Percentiles rank a stretch among this genome's conserved stretches.
These are phyloP conservation scores for Pyricularia sp. DNA, from an alignment of 2,329 filamentous ascomycete species.

Conservation along the genomic window DNA sequence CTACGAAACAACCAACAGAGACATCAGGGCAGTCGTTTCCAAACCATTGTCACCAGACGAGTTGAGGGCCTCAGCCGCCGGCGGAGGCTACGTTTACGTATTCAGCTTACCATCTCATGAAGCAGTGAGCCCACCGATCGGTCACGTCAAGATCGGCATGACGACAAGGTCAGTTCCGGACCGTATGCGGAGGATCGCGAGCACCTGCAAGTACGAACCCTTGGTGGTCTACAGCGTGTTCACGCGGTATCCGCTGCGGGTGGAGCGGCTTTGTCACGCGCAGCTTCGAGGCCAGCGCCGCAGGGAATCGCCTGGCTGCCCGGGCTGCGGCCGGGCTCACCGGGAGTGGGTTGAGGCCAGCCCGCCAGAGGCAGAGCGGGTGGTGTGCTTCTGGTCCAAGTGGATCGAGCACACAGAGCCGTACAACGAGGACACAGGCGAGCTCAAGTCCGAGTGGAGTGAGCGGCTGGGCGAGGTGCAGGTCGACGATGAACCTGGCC, in stretches of 20 bases:
- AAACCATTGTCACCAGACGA: not conserved
- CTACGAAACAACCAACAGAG: not conserved
- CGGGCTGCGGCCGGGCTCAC: slow-evolving; percentile 3
- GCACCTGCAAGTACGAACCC: not conserved
- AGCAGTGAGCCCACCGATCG: slow-evolving; percentile 1
- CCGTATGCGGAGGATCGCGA: not conserved
- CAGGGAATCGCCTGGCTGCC: not conserved
- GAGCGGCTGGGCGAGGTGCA: not conserved
- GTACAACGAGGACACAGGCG: not conserved
- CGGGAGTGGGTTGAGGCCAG: slow-evolving; percentile 4
- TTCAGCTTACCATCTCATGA: not conserved
- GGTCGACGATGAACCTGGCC: not conserved
- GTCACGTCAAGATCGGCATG: slow-evolving; percentile 6
- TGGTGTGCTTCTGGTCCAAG: not conserved
- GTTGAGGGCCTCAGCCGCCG: not conserved
- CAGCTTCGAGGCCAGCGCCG: not conserved
- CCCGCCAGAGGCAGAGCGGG: not conserved
- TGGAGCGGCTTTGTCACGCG: slow-evolving; percentile 2
- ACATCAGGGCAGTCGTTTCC: not conserved
- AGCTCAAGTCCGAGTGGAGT: not conserved
- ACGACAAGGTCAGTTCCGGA: not conserved
- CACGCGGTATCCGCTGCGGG: slow-evolving; percentile 1
- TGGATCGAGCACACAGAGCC: not conserved
- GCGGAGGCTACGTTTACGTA: not conserved
- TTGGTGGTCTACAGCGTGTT: not conserved